Evolutionary conservation across 2,329 filamentous ascomycete genomes (phyloP).

Genomic region (Talaromyces sp.): DNA sequence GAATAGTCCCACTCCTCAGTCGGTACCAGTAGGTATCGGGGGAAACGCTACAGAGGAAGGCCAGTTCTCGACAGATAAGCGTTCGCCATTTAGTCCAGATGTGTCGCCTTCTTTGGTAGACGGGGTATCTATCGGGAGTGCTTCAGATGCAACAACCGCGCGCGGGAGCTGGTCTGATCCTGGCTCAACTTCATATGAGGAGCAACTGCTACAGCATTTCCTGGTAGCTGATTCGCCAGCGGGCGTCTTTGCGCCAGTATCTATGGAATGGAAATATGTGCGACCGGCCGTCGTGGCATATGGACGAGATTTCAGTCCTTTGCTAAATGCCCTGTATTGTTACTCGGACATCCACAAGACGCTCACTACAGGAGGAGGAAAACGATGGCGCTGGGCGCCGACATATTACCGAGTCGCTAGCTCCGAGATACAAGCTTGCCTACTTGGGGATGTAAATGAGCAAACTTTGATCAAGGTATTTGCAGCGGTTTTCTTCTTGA

Average conservation of each 20-base stretch:
- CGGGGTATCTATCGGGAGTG: conserved; percentile 16
- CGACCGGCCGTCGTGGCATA: conserved; percentile 28
- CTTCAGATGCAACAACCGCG: conserved; percentile 17
- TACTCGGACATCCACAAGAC: conserved; percentile 37
- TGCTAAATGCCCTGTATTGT: conserved; percentile 37
- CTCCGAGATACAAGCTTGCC: conserved; percentile 32
- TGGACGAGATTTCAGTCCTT: conserved; percentile 26
- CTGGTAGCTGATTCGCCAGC: conserved; percentile 31
- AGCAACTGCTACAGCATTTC: conserved; percentile 35
- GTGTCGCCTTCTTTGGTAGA: conserved; percentile 15
- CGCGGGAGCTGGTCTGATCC: conserved; percentile 25
- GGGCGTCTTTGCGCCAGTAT: conserved; percentile 34
- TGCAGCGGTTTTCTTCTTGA: conserved; percentile 35
- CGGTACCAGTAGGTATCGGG: conserved; percentile 6
- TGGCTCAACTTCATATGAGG: conserved; percentile 28
- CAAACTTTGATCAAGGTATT: conserved; percentile 29
- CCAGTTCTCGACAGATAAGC: conserved; percentile 10
- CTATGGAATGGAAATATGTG: conserved; percentile 38
- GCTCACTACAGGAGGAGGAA: conserved; percentile 28
- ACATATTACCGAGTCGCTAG: conserved; percentile 36
- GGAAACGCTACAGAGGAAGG: conserved; percentile 8
- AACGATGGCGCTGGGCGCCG: conserved; percentile 30
- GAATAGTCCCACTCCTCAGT: conserved; percentile 12
- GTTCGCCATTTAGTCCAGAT: conserved; percentile 18
- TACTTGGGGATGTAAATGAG: conserved; percentile 31